Evolutionary conservation across 768 basidiomycete species (phyloP).

Genomic region (Xerocomellus chrysenteron): DNA sequence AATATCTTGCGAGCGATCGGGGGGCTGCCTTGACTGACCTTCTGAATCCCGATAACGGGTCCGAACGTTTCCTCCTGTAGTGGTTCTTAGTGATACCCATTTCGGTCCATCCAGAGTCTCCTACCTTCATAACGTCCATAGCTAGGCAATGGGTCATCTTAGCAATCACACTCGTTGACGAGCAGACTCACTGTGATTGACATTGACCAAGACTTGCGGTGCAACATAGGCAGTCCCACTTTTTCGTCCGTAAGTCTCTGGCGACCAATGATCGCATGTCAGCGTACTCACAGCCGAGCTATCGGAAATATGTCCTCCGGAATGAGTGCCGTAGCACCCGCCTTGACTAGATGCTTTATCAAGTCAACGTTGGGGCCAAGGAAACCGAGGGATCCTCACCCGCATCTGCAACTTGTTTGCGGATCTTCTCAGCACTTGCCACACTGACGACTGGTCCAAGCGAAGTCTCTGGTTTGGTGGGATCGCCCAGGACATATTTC

Average conservation of each 20-base stretch:
- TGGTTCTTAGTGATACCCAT: not conserved
- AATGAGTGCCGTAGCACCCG: constrained; percentile 78
- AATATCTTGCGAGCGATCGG: not conserved
- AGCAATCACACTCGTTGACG: constrained; percentile 1
- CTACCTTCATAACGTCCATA: constrained; percentile 92
- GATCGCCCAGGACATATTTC: constrained; percentile 87
- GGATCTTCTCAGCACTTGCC: constrained; percentile 79
- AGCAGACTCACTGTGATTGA: constrained; percentile 72
- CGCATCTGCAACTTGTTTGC: constrained; percentile 85
- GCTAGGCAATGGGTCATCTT: constrained; percentile 37
- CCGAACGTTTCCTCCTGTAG: constrained; percentile 86
- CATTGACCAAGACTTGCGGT: constrained; percentile 87
- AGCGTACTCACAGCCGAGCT: constrained; percentile 60
- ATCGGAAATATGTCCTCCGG: constrained; percentile 63
- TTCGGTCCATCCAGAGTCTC: constrained; percentile 1
- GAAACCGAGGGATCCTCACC: constrained; percentile 40
- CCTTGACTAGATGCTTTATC: constrained; percentile 46
- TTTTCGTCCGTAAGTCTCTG: constrained; percentile 1
- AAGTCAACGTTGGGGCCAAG: not conserved
- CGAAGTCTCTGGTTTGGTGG: constrained; percentile 67
- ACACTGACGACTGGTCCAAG: constrained; percentile 93
- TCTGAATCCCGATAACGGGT: constrained; percentile 90
- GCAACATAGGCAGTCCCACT: constrained; percentile 86
- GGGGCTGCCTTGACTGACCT: constrained; percentile 44
- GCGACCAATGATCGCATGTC: not conserved